Evolutionary conservation across 1,284 basidiomycete species (phyloP), one percentile per base, ranked within the genome.

Genomic region (Sanghuangporus baumii): DNA sequence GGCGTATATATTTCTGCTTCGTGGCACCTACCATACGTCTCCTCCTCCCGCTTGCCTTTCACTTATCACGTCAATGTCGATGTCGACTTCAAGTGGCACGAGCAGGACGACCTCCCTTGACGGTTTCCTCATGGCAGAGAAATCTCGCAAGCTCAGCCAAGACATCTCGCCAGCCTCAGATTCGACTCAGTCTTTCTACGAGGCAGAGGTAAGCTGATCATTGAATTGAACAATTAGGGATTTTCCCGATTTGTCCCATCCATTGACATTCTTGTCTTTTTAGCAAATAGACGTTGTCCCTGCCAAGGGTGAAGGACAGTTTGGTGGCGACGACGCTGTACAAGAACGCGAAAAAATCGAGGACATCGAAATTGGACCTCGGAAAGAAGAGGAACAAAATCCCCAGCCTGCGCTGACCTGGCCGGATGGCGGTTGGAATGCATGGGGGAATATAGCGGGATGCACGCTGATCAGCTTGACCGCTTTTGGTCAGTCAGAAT

Each of bases 351-450:
- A 47, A 8, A 55, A 46, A 18, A 2, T 18, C 9, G 57, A 36
- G 37, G 47, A 41, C 38, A 41, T 9, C 18, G 43, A 54, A 38
- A 47, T 16, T 26, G 31, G 23, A 8, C 14, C 26, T 1, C 37
- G 38, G 31, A 23, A 20, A 8, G 40, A 48, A 41, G 55, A 47
- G 23, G 60, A 41, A 14, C 18, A 34, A 36, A 20, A 46, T 5
- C n/a, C 63, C 38, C 37, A 41, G 20, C 52, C 63, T 7, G 18
- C 31, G 26, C 57, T 66, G 31, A 66, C 65, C 11, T 66, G 64
- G 18, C 65, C 66, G 12, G 65, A 67, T 40, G 66, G 66, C 7
- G 66, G 66, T 9, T 55, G 41, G 50, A 55, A 60, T 36, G 66
- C 66, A 2, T 67, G 66, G 66, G 41, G 54, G 16, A 67, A 65